Base-by-base conservation (phyloP, 163 green algal genomes). In the Scenedesmus sp. region DNA sequence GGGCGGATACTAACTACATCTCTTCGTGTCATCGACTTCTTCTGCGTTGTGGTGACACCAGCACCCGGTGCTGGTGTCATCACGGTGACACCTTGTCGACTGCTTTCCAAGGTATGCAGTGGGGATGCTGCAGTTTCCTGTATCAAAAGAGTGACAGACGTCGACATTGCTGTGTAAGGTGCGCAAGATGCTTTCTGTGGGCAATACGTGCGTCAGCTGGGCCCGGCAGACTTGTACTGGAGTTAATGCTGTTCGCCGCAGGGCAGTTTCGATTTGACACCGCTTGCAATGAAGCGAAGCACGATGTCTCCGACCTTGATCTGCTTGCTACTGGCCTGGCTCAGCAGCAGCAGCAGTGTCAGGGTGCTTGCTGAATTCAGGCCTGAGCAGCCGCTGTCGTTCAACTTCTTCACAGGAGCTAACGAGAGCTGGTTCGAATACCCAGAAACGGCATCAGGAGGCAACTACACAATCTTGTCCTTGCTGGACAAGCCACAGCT, bases 371-470 rank as follows among this genome's bases (percentile, higher is more conserved):
- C 65, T 40, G 65, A 7, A 37, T 76, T 76, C 30, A 37, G 22
- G 2, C 78, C 78, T 16, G 35, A 49, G 22, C 78, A 84, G 78
- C 78, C 35, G 22, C n/a, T 70, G 46, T 68, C 43, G 6, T 80
- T 89, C 42, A 81, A 46, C 26, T 42, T 59, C 35, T 89, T 73
- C 33, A 81, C 56, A 20, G 83, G 83, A 37, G 83, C 83, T 9
- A 89, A 89, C 24, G 59, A 89, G 26, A 89, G 83, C 56, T 89
- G 78, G 78, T 91, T 93, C 42, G 80, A 81, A 42, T 93, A 92
- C 79, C 90, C 90, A 46, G 90, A 93, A 79, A 56, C 2, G 7
- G 42, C 78, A 84, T 16, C 42, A 33, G 37, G 12, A 16, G 80
- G 90, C 1, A 65, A 79, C 51, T 93, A 81, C 51, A 84, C 81